Base-by-base conservation (phyloP, 768 basidiomycete genomes). In the Fomitopsis pulvina region DNA sequence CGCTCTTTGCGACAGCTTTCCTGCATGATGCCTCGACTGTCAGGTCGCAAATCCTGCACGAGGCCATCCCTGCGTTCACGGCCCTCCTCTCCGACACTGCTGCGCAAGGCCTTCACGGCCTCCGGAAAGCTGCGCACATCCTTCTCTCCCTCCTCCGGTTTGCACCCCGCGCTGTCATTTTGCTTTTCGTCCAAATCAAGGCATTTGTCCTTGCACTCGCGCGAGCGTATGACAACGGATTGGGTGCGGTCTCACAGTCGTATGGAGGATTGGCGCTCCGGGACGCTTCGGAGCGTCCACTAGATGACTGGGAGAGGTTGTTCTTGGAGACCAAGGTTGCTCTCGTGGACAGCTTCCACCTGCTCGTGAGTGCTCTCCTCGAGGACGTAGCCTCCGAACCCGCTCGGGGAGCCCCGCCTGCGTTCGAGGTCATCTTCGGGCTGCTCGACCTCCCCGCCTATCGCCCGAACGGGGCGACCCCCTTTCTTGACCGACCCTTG, bases 241-340 rank as follows among this genome's bases (percentile, higher is more conserved):
- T 90, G 26, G 57, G 73, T 0, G 51, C 72, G 10, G 67, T 85
- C 34, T 77, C 82, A 1, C 70, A 69, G 14, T 77, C 79, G 0
- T 85, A 88, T 48, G 85, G 87, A 0, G 82, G 83, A 11, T 55
- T 77, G 9, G 53, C 60, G 24, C 47, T 61, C 26, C 44, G n/a
- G n/a, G n/a, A n/a, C n/a, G n/a, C n/a, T n/a, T n/a, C n/a, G n/a
- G n/a, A n/a, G n/a, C n/a, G n/a, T n/a, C 55, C 48, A 61, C 63
- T 72, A 14, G 80, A 82, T 54, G 76, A 87, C 45, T 90, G 86
- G 86, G 80, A 85, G 54, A 70, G 69, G 12, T 71, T 85, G 41
- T 86, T 84, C 78, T 69, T 89, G 5, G 76, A 82, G 50, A 81
- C 83, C 2, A 91, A 90, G 66, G 81, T 85, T 7, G 77, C 79